Percentiles rank a stretch among this genome's conserved stretches.
These are phyloP conservation scores for Solanum stenotomum DNA, from an alignment of 257 asterid genomes.

Conservation along the genomic window DNA sequence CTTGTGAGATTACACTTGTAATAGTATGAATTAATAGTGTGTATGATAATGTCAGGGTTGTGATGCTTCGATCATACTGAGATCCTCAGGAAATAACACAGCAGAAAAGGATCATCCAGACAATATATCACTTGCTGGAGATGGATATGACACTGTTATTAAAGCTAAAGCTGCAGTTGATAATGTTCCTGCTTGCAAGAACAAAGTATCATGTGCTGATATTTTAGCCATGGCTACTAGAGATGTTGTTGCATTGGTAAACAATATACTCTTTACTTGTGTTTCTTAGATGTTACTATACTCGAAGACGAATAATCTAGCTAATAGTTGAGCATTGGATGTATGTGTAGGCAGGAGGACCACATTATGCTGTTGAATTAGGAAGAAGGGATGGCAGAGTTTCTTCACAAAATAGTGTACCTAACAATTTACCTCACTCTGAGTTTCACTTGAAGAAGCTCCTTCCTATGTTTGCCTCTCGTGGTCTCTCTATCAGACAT, in stretches of 20 bases:
- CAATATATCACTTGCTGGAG: conserved; percentile 82
- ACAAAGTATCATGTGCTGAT: conserved; percentile 85
- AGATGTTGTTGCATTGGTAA: conserved; percentile 69
- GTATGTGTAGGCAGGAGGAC: conserved; percentile 60
- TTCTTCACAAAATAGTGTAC: conserved; percentile 52
- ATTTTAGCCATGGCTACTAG: conserved; percentile 74
- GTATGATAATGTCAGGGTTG: conserved; percentile 42
- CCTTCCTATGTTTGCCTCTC: conserved; percentile 24
- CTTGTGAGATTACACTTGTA: background rate
- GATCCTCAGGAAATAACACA: conserved; percentile 23
- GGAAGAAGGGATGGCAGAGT: conserved; percentile 71
- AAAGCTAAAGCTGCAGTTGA: conserved; percentile 79
- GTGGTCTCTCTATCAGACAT: conserved; percentile 50
- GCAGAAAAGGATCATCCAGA: conserved; percentile 92
- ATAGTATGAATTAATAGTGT: background rate
- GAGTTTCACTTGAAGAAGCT: conserved; percentile 37
- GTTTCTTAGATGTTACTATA: background rate
- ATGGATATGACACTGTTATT: conserved; percentile 66
- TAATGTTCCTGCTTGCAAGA: conserved; percentile 46
- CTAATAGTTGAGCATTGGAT: background rate
- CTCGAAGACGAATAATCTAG: background rate
- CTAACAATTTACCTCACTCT: conserved; percentile 49
- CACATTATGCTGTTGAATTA: conserved; percentile 50
- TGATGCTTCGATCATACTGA: conserved; percentile 61
- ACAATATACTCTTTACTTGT: background rate